Evolutionary conservation across 306 rosid species (phyloP).

Genomic region (Coriaria nepalensis): DNA sequence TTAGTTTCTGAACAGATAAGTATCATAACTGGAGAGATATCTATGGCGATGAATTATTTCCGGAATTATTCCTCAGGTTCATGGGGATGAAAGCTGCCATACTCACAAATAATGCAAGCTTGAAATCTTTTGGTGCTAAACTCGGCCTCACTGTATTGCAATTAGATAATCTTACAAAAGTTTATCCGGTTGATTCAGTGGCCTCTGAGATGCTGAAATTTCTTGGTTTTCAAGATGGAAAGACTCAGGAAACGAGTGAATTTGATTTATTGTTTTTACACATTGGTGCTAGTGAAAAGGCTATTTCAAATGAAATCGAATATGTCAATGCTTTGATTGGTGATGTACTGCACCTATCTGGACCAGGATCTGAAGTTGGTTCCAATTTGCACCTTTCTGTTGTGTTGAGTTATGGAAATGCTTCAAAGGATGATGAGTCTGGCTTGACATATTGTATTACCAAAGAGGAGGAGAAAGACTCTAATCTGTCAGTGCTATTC

Average conservation of each 20-base stretch:
- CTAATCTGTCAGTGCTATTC: constrained; percentile 35
- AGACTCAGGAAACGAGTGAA: constrained; percentile 30
- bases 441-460: constrained; percentile 31
- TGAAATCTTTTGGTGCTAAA: constrained; percentile 48
- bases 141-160: constrained; percentile 46
- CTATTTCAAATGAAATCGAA: constrained; percentile 29
- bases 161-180: constrained; percentile 27
- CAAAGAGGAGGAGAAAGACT: constrained; percentile 27
- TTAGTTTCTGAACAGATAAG: constrained; percentile 2
- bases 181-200: constrained; percentile 15
- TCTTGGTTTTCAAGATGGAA: constrained; percentile 75
- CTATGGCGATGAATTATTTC: constrained; percentile 2
- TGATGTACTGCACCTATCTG: constrained; percentile 29
- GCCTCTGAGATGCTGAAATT: constrained; percentile 44
- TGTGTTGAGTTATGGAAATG: constrained; percentile 67
- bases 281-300: constrained; percentile 38
- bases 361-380: constrained; percentile 51
- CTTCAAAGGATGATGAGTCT: constrained; percentile 26
- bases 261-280: constrained; percentile 76
- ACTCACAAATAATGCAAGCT: constrained; percentile 41
- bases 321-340: constrained; percentile 61
- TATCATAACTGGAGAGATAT: constrained; percentile 1
- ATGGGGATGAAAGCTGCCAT: constrained; percentile 92
- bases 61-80: constrained; percentile 41
- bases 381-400: constrained; percentile 68